Conservation (phyloP, 768 basidiomycete genomes). For the Mrakia blollopis region DNA sequence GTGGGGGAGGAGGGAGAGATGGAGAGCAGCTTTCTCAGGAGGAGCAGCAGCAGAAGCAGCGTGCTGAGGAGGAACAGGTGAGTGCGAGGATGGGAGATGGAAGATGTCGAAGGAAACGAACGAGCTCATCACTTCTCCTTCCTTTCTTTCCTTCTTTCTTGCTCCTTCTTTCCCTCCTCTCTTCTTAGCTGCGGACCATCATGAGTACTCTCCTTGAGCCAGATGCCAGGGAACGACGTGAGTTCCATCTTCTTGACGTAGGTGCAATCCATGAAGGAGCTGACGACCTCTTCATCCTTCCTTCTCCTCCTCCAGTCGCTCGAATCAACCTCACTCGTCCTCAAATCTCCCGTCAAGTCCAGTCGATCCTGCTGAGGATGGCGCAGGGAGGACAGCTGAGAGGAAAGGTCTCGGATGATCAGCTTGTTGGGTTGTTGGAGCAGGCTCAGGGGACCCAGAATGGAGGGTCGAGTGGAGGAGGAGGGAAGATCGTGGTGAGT, state of each 20-base stretch:
- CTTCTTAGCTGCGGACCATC: constrained; percentile 46
- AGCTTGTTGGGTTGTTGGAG: constrained; percentile 78
- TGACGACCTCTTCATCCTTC: not conserved
- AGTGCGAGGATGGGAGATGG: too few relatives aligned
- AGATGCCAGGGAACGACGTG: constrained; percentile 75
- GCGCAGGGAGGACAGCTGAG: constrained; percentile 75
- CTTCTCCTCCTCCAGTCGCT: constrained; percentile 57
- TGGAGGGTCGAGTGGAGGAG: not conserved
- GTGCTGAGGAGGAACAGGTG: constrained; percentile 39
- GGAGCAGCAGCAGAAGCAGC: constrained; percentile 62
- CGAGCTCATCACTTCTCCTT: too few relatives aligned
- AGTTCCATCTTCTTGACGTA: constrained; percentile 35
- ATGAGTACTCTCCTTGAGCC: constrained; percentile 71
- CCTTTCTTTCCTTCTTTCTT: too few relatives aligned
- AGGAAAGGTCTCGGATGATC: constrained; percentile 68
- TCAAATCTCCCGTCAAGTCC: constrained; percentile 72
- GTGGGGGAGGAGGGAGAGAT: constrained; percentile 45
- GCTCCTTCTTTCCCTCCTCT: too few relatives aligned
- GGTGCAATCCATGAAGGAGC: too few relatives aligned
- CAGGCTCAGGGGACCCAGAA: constrained; percentile 45
- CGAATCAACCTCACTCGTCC: constrained; percentile 83
- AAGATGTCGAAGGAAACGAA: too few relatives aligned
- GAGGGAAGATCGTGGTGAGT: constrained; percentile 22
- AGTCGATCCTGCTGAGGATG: constrained; percentile 71
- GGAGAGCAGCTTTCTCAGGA: constrained; percentile 52